Evolutionary conservation across 2,329 filamentous ascomycete species (phyloP).

Genomic region (Hymenoscyphus fructigenus): DNA sequence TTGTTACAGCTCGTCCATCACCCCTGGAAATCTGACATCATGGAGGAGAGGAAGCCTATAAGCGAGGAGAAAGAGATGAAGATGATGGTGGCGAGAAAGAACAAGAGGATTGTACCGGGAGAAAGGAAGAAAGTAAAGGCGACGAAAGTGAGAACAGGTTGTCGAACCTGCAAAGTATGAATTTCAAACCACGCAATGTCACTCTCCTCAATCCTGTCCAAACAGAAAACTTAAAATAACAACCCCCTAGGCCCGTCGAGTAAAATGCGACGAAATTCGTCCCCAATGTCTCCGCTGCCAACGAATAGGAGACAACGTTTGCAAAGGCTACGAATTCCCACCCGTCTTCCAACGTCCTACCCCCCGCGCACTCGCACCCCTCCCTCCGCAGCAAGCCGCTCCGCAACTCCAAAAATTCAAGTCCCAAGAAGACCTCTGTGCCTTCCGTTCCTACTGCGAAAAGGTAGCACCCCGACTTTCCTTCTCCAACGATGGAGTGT

Average conservation of each 20-base stretch:
- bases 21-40: neutral
- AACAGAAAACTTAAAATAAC: no score
- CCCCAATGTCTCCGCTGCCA: slow-evolving; percentile 25
- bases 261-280: slow-evolving; percentile 28
- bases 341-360: neutral
- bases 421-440: slow-evolving; percentile 7
- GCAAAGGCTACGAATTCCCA: slow-evolving; percentile 10
- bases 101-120: neutral
- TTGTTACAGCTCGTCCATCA: no score
- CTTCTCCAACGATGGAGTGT: slow-evolving; percentile 45
- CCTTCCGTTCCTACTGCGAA: slow-evolving; percentile 11
- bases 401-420: neutral
- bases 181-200: no score
- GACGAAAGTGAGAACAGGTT: slow-evolving; percentile 25
- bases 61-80: neutral
- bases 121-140: slow-evolving; percentile 6
- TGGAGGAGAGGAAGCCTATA: neutral
- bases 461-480: slow-evolving; percentile 10
- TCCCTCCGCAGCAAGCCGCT: no score
- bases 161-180: slow-evolving; percentile 15
- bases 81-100: neutral
- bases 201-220: no score
- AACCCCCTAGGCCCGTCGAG: slow-evolving; percentile 13
- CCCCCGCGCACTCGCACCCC: neutral
- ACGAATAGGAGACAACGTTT: slow-evolving; percentile 3